A percentile compares a stretch with the other conserved stretches of the same genome.
Evolutionary conservation across 352 stramenopile species (phyloP).

Genomic region (Globisporangium barbulae): DNA sequence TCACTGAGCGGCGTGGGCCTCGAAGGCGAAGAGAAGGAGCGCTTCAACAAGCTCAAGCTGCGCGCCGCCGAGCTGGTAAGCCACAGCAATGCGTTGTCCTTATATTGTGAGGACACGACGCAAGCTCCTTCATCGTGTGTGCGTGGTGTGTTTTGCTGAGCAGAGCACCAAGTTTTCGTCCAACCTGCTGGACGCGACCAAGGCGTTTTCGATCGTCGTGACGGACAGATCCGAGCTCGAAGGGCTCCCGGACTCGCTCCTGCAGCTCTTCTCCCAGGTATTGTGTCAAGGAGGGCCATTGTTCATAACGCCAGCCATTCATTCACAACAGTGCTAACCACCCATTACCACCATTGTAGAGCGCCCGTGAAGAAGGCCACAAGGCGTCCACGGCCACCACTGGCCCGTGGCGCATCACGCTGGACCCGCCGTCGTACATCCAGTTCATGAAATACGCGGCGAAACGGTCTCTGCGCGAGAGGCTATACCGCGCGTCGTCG

Average conservation of each 20-base stretch:
- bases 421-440: conserved; percentile 94
- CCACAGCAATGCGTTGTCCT: background rate
- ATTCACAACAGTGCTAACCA: background rate
- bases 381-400: conserved; percentile 59
- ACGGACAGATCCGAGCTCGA: conserved; percentile 85
- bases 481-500: conserved; percentile 91
- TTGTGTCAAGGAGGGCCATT: background rate
- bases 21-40: conserved; percentile 85
- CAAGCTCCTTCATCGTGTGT: background rate
- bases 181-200: conserved; percentile 97
- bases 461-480: conserved; percentile 89
- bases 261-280: conserved; percentile 89
- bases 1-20: conserved; percentile 93
- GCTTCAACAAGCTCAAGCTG: conserved; percentile 96
- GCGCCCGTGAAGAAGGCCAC: conserved; percentile 61
- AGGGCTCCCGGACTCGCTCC: conserved; percentile 90
- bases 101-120: background rate
- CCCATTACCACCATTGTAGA: conserved; percentile 27
- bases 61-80: conserved; percentile 87
- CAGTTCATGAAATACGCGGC: conserved; percentile 95
- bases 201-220: conserved; percentile 90
- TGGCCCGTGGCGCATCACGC: conserved; percentile 94
- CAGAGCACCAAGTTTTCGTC: conserved; percentile 95
- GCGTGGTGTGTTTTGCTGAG: background rate
- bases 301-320: background rate